These are phyloP conservation scores for Melocanna baccifera DNA, from an alignment of 176 grass and related monocot species.

Conservation along the genomic window DNA sequence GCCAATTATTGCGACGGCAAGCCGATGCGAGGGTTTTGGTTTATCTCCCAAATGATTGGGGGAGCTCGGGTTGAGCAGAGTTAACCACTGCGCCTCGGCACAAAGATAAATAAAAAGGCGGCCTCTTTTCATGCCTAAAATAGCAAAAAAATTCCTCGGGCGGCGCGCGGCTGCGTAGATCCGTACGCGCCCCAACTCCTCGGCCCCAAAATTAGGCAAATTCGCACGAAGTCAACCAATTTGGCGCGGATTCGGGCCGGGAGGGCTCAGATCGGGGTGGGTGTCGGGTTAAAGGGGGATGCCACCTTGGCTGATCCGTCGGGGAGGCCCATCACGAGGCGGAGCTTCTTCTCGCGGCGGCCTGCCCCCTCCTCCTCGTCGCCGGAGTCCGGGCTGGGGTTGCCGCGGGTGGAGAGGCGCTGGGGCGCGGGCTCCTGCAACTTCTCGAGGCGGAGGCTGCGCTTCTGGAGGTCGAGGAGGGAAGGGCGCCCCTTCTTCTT, in stretches of 20 bases:
- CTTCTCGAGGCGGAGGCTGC: conserved; percentile 55
- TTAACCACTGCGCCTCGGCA: conserved; percentile 38
- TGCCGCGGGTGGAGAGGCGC: conserved; percentile 48
- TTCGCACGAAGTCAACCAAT: conserved; percentile 10
- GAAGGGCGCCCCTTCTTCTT: conserved; percentile 98
- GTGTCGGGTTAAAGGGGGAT: background rate
- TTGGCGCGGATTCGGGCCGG: conserved; percentile 31
- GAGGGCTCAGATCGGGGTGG: conserved; percentile 32
- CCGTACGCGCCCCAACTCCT: conserved; percentile 30
- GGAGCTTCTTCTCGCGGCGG: conserved; percentile 86
- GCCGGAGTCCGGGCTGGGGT: conserved; percentile 37
- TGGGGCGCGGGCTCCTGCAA: conserved; percentile 38
- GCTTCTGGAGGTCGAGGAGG: conserved; percentile 86
- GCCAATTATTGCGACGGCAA: conserved; percentile 45
- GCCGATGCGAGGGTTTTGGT: conserved; percentile 32
- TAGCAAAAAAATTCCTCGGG: conserved; percentile 37
- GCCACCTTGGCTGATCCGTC: conserved; percentile 55
- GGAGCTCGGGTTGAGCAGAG: conserved; percentile 37
- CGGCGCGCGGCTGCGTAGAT: conserved; percentile 49
- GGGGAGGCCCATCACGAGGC: conserved; percentile 62
- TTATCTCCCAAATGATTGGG: conserved; percentile 59
- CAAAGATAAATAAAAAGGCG: conserved; percentile 36
- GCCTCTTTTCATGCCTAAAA: conserved; percentile 32
- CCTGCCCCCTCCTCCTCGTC: conserved; percentile 43
- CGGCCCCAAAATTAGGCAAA: conserved; percentile 15